Evolutionary conservation across 306 rosid species (phyloP), one percentile per base, ranked within the genome.

Genomic region (Gillenia trifoliata): DNA sequence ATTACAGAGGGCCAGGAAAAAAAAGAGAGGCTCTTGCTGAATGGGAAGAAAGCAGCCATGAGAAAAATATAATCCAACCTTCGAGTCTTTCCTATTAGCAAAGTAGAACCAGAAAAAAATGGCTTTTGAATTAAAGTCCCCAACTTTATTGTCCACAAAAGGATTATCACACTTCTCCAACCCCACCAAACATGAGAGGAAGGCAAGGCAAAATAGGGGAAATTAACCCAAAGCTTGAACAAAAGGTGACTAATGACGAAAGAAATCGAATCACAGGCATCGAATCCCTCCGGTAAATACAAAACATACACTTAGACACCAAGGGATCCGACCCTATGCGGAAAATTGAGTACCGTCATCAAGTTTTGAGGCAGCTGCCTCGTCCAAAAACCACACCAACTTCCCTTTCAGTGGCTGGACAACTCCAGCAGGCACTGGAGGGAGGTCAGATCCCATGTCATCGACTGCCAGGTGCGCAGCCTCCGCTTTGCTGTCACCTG

Each of bases 341-440:
- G 84, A 84, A 79, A 84, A 84, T 75, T 85, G 79, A 78, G 77
- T 83, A 54, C 82, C 79, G 34, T 86, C 86, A 52, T 87, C 85
- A 52, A 95, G 97, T 82, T 95, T 90, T 45, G 89, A 88, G 77
- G 99, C 96, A 61, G 99, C 96, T 31, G 75, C 80, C 66, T 80
- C 89, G 73, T 95, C 99, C 91, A 95, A 83, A 86, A 95, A 95
- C 99, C 99, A 95, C 63, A 78, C 90, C 83, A 92, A 67, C 84
- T 89, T 95, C 72, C 99, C 97, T 31, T 30, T 81, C 45, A 82
- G 82, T 7, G 99, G 97, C 85, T 88, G 89, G 78, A 92, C 92
- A 87, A 92, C 70, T 81, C 83, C 79, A 0, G 89, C 98, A 1
- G 99, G 99, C 70, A 88, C 83, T 30, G 83, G 56, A 1, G 84